Conservation (phyloP, 164 flowering plant genomes). For the Brasenia schreberi region DNA sequence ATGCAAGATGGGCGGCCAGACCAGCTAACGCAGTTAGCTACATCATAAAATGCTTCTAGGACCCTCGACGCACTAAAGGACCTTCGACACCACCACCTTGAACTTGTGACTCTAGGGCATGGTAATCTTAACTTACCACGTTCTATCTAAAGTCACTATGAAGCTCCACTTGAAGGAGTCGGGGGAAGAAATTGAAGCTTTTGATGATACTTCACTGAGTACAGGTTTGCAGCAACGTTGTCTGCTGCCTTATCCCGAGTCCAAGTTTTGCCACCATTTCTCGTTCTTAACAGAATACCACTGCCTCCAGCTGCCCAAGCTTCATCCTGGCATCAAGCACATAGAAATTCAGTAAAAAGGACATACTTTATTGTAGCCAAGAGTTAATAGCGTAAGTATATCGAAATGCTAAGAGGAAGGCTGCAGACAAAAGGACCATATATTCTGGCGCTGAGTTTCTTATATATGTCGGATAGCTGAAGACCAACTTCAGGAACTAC, state of each 20-base stretch:
- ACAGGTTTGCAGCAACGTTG: constrained; percentile 90
- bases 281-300: constrained; percentile 79
- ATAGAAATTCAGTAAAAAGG: not conserved
- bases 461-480: too few species aligned
- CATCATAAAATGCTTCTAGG: too few species aligned
- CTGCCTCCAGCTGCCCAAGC: constrained; percentile 99
- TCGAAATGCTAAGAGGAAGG: not conserved
- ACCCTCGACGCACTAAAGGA: too few species aligned
- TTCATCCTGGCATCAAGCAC: constrained; percentile 45
- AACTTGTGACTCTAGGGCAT: not conserved
- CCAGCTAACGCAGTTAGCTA: too few species aligned
- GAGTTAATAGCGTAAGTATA: not conserved
- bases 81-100: too few species aligned
- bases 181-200: too few species aligned
- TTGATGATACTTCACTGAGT: constrained; percentile 33
- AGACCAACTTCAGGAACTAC: too few species aligned
- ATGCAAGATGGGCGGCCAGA: too few species aligned
- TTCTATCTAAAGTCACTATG: too few species aligned
- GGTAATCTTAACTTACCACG: not conserved
- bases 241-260: constrained; percentile 94
- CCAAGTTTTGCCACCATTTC: constrained; percentile 94
- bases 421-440: not conserved
- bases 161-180: too few species aligned
- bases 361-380: not conserved
- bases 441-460: not conserved